Evolutionary conservation across 106 monocot species (phyloP), one percentile per base, ranked within the genome.

Genomic region (Iris macrosiphon): DNA sequence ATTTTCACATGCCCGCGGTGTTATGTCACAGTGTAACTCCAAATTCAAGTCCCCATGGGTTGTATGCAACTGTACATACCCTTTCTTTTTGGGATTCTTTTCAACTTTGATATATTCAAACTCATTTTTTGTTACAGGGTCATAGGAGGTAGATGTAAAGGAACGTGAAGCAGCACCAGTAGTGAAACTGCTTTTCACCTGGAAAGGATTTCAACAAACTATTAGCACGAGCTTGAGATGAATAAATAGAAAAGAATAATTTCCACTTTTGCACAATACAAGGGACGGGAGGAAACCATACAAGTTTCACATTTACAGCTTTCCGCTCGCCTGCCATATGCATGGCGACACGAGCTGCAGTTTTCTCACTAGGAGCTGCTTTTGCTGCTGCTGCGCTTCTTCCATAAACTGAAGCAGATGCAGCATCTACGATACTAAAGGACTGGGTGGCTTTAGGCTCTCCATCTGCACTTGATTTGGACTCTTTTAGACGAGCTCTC

Each of bases 401-500:
- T 49, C 98, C 98, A 72, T 83, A 70, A 59, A 99, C 98, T 55
- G 98, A 69, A 48, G 83, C 87, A 47, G 91, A 99, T 59, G 98
- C 91, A 55, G 91, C 98, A 91, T 99, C 98, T 16, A 99, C 91
- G 47, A 99, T 83, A 58, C 98, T 91, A 52, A 87, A 99, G 30
- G 75, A 38, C 57, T 80, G 74, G 54, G 62, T 13, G 18, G 61
- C 16, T 71, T 83, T 84, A 44, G 71, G 37, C 34, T 69, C 83
- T 40, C 63, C 78, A 76, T 70, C 70, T 43, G 47, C 28, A 45
- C 55, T 50, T 11, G 75, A 63, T 27, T 87, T 76, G 6, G 83
- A 68, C 25, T 80, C 80, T 62, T 75, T 79, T 48, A 76, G 37
- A 58, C 55, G 75, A 42, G 89, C 73, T 79, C 85, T 99, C 52